Conservation (phyloP, 2,329 filamentous ascomycete species). For the Pyricularia grisea region DNA sequence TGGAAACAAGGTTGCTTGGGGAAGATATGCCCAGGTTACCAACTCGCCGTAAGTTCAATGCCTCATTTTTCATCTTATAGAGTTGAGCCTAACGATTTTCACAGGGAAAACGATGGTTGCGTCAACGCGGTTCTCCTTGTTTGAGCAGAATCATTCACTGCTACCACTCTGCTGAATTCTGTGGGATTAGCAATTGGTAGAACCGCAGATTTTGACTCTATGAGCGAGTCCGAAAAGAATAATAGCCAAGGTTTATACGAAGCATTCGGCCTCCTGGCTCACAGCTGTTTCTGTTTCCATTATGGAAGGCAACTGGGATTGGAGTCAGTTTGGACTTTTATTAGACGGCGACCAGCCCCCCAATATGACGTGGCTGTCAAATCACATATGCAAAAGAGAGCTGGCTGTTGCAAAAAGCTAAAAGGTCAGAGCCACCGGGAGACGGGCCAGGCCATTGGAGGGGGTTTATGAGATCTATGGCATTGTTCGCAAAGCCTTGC, state of each 20-base stretch:
- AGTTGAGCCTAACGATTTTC: neutral
- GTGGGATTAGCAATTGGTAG: neutral
- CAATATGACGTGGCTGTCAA: neutral
- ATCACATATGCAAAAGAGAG: neutral
- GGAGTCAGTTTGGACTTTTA: neutral
- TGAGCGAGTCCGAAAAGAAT: neutral
- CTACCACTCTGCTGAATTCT: neutral
- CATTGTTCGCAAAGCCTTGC: too few species aligned
- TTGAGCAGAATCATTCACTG: neutral
- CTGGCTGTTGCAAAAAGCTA: neutral
- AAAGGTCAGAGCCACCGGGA: neutral
- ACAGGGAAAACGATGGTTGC: constrained; percentile 5
- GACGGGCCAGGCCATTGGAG: neutral
- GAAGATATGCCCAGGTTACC: constrained; percentile 4
- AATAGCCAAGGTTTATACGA: neutral
- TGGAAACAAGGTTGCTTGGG: constrained; percentile 6
- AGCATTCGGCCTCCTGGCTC: neutral
- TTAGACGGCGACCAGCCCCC: neutral
- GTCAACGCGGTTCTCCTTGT: constrained; percentile 6
- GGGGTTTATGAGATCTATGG: too few species aligned
- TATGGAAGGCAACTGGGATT: neutral
- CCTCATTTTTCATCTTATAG: neutral
- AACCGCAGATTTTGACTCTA: neutral
- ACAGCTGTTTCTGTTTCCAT: neutral
- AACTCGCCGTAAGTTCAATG: constrained; percentile 2